Evolutionary conservation across 148 eudicot species (phyloP).

Genomic region (Amaranthus cruentus): DNA sequence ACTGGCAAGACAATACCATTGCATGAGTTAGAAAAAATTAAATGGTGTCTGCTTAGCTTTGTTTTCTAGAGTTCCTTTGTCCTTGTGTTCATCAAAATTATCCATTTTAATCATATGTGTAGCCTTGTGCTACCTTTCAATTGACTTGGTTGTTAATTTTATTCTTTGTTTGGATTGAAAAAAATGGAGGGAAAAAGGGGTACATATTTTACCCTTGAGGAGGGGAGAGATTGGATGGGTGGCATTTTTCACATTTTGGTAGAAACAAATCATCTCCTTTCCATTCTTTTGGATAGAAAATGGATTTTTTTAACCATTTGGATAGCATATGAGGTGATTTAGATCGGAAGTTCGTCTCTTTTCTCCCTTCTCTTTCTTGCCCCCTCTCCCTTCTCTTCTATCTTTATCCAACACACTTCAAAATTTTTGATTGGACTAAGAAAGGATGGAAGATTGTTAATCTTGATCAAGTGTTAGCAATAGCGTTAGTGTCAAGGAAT

Average conservation of each 20-base stretch:
- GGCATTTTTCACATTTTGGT: no score
- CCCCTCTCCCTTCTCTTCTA: no score
- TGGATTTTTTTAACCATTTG: no score
- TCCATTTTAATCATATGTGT: conserved; percentile 4
- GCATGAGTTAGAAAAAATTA: neutral
- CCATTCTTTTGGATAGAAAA: no score
- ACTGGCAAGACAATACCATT: conserved; percentile 1
- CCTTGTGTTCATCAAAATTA: neutral
- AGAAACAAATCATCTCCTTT: no score
- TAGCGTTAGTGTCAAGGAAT: neutral
- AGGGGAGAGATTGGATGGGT: no score
- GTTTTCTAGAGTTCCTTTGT: neutral
- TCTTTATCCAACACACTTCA: no score
- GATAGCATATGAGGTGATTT: no score
- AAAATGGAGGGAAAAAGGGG: neutral
- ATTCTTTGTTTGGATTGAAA: neutral
- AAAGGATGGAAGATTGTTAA: neutral
- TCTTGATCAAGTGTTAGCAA: neutral
- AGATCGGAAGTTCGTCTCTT: no score
- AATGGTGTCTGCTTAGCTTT: conserved; percentile 4
- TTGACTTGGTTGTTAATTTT: neutral
- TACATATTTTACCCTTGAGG: no score
- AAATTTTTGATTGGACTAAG: neutral
- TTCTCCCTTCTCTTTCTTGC: no score
- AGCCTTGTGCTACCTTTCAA: neutral